phyloP scores from a whole-genome alignment of 805 yeast genomes.

The Yamadazyma phyllophila region DNA sequence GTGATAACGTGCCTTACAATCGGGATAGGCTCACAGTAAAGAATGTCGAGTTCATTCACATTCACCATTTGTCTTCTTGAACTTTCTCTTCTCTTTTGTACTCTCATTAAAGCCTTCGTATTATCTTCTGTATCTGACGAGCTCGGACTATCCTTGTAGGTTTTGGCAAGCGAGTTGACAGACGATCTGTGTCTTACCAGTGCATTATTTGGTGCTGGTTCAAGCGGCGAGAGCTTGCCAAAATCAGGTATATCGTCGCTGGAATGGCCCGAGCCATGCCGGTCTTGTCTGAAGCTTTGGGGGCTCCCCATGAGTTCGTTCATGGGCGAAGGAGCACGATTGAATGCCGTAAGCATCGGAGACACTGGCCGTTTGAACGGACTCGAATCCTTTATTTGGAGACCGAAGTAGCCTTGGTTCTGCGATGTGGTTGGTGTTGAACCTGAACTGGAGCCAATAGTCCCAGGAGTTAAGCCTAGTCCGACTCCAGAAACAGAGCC shows the following conservation, averaged over 20 bases:
- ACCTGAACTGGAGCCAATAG: slow-evolving; percentile 1
- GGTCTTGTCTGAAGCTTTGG: slow-evolving; percentile 24
- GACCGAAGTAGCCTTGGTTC: slow-evolving; percentile 9
- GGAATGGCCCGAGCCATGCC: slow-evolving; percentile 20
- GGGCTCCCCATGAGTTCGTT: slow-evolving; percentile 14
- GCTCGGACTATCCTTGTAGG: slow-evolving; percentile 46
- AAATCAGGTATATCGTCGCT: slow-evolving; percentile 15
- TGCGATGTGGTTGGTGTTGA: slow-evolving; percentile 2
- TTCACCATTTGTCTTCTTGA: slow-evolving; percentile 28
- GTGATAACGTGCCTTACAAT: slow-evolving; percentile 69
- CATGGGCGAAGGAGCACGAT: slow-evolving; percentile 17
- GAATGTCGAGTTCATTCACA: slow-evolving; percentile 52
- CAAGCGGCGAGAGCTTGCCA: slow-evolving; percentile 15
- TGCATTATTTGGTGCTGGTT: not conserved
- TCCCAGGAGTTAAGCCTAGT: not conserved
- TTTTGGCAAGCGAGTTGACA: slow-evolving; percentile 24
- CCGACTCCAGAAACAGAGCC: slow-evolving; percentile 1
- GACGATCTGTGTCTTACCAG: slow-evolving; percentile 20
- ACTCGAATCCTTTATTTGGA: slow-evolving; percentile 23
- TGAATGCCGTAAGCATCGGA: slow-evolving; percentile 26
- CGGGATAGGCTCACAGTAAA: slow-evolving; percentile 86
- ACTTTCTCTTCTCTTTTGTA: slow-evolving; percentile 54
- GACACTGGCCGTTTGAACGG: slow-evolving; percentile 49
- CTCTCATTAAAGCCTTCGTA: slow-evolving; percentile 44
- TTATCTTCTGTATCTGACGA: slow-evolving; percentile 67